Base-by-base conservation (phyloP, 2,329 filamentous ascomycete genomes). In the Cadophora sp. region DNA sequence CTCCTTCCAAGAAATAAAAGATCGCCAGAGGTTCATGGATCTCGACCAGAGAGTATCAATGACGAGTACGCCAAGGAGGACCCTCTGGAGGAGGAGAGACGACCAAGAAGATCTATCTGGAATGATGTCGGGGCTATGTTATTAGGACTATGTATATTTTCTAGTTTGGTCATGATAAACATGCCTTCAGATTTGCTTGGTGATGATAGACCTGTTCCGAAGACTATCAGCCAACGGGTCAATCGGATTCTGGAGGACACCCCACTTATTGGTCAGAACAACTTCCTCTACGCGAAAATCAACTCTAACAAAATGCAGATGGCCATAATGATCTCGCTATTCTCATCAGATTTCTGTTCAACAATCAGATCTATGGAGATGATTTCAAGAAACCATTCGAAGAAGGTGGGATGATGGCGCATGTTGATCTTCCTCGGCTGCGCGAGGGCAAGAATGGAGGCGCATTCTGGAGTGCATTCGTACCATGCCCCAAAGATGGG, bases 391-490 rank as follows among this genome's bases (percentile, higher is more conserved):
- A 89, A 46, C 85, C 86, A 6, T 97, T 97, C 76, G 86, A 90
- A 72, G 81, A 91, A 26, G 93, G 92, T 37, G 87, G 86, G 0
- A 80, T 97, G 62, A 76, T 79, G 0, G 84, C 84, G 3, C 92
- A 98, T 73, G 91, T 96, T 63, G 95, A 98, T 78, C 81, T 97
- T 9, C 89, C 91, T 0, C 88, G 94, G 5, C 84, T 97, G 59
- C 84, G 86, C 43, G 79, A 87, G 61, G 94, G 94, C 1, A 84
- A 85, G 73, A 88, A 91, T 70, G 94, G 94, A 48, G 95, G 94
- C 65, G 90, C 92, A n/a, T 97, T 97, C 78, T 97, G 94, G 95
- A 94, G 91, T 77, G 93, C 96, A 11, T 98, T 86, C 75, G 88
- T 91, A 50, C 87, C 87, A 0, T 97, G 94, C 76, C 94, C 94